Base-by-base conservation (phyloP, 768 basidiomycete species). In the Pleurotus ostreatus region DNA sequence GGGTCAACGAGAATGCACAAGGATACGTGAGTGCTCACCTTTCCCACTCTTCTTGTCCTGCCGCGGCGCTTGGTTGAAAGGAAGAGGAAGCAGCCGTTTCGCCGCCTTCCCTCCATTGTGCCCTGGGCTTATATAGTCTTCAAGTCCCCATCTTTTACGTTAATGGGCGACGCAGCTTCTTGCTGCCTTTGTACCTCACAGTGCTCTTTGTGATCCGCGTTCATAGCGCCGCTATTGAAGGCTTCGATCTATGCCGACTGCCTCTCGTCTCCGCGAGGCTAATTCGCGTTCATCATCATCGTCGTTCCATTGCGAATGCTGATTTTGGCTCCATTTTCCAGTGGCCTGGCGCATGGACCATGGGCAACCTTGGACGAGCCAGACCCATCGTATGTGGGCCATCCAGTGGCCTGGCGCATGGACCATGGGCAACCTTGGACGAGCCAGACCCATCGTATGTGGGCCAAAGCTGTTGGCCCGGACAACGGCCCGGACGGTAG, bases 331-430 rank as follows among this genome's bases (percentile, higher is more conserved):
- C 16, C 30, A 8, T 34, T 52, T 16, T 39, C 9, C 46, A 86
- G 85, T 92, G 89, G 92, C 92, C 90, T 38, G 91, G 88, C 61
- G 82, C 80, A 2, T 94, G 92, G 92, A 90, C 88, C n/a, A 88
- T 89, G 85, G 92, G 92, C 2, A 96, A 94, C 66, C 78, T 94
- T 4, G 92, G 84, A 1, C 73, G 93, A 20, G 20, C 20, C 20
- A 20, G 20, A 20, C 20, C 20, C 20, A 20, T 20, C 20, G 20
- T 20, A 20, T 20, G 20, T 20, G 20, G 20, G 20, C 20, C 20
- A 20, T 20, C 20, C 20, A 20, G 20, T 20, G 20, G 20, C 20
- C 20, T 20, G 20, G 20, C 20, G 20, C 20, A 20, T 20, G 20
- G 20, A 20, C 20, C 20, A 20, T 20, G 20, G 20, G 20, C 20